Percentiles rank a stretch among this genome's conserved stretches.
phyloP scores from a whole-genome alignment of 2,329 filamentous ascomycete genomes.

The Phoma sp. region DNA sequence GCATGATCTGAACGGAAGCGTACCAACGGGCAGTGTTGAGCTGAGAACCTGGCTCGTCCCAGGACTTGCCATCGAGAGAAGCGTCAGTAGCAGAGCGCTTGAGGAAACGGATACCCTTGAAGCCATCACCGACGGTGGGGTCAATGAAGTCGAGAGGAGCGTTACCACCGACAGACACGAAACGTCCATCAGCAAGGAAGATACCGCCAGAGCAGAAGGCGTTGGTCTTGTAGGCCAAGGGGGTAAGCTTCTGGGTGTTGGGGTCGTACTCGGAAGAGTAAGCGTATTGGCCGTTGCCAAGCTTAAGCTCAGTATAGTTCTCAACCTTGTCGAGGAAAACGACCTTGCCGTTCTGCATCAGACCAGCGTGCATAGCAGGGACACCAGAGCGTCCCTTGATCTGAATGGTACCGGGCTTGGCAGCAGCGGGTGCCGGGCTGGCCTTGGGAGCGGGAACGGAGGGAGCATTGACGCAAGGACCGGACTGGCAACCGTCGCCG shows the following conservation, averaged over 20 bases:
- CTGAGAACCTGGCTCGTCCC: slow-evolving; percentile 63
- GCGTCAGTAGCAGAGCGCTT: slow-evolving; percentile 53
- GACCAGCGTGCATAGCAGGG: slow-evolving; percentile 67
- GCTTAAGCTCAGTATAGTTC: slow-evolving; percentile 64
- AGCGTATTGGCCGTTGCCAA: slow-evolving; percentile 61
- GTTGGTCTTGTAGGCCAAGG: slow-evolving; percentile 62
- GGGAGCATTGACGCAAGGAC: slow-evolving; percentile 55
- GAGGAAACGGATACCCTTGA: slow-evolving; percentile 63
- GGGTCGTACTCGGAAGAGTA: slow-evolving; percentile 67
- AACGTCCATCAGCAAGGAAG: slow-evolving; percentile 63
- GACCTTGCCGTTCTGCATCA: slow-evolving; percentile 64
- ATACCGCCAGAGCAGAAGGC: slow-evolving; percentile 66
- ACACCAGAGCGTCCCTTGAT: slow-evolving; percentile 64
- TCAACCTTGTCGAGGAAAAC: slow-evolving; percentile 69
- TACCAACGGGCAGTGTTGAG: slow-evolving; percentile 65
- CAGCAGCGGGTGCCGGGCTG: slow-evolving; percentile 54
- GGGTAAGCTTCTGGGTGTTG: slow-evolving; percentile 52
- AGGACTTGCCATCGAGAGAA: slow-evolving; percentile 56
- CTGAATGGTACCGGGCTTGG: slow-evolving; percentile 55
- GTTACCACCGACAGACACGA: slow-evolving; percentile 64
- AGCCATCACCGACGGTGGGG: slow-evolving; percentile 64
- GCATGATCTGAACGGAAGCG: slow-evolving; percentile 63
- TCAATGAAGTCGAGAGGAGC: slow-evolving; percentile 62
- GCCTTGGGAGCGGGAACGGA: slow-evolving; percentile 50
- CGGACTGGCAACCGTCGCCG: slow-evolving; percentile 61